Percentiles rank a stretch among this genome's conserved stretches.
Evolutionary conservation across 805 yeast species (phyloP).

Genomic region (Wickerhamiella alocasiicola): DNA sequence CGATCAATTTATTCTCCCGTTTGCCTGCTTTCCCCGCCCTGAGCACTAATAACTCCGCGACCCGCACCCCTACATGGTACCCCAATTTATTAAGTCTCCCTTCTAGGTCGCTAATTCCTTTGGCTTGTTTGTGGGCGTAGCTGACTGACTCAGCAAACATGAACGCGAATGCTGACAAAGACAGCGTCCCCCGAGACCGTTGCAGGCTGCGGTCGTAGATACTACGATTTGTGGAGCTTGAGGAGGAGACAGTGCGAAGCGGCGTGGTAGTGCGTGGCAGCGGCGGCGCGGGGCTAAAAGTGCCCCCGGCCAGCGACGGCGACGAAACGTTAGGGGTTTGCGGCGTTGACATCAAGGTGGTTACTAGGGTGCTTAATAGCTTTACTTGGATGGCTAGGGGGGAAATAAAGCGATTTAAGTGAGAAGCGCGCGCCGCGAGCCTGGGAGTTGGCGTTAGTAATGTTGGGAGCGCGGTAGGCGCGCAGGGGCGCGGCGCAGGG

Average conservation of each 20-base stretch:
- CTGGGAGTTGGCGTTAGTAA: too few species aligned
- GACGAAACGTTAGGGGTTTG: too few species aligned
- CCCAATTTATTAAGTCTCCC: slow-evolving; percentile 57
- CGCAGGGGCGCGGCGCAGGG: too few species aligned
- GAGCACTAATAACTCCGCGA: slow-evolving; percentile 53
- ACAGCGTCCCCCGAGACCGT: slow-evolving; percentile 55
- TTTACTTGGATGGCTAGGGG: too few species aligned
- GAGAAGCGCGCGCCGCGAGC: too few species aligned
- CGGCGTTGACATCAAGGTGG: slow-evolving; percentile 8
- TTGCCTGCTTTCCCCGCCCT: slow-evolving; percentile 57
- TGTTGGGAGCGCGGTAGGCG: too few species aligned
- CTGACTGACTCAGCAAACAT: slow-evolving; percentile 60
- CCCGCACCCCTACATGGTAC: slow-evolving; percentile 61
- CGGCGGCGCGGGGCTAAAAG: too few species aligned
- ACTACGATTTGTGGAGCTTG: not conserved
- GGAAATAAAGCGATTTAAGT: too few species aligned
- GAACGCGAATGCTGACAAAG: slow-evolving; percentile 52
- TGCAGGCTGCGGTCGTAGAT: slow-evolving; percentile 61
- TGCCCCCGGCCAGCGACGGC: too few species aligned
- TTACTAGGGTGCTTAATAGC: too few species aligned
- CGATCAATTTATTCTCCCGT: slow-evolving; percentile 54
- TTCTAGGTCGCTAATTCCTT: slow-evolving; percentile 54
- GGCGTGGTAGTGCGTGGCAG: too few species aligned
- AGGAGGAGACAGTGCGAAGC: not conserved
- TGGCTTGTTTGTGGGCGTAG: slow-evolving; percentile 47